Percentiles rank a stretch among this genome's conserved stretches.
phyloP scores from a whole-genome alignment of 305 asterid genomes.

The Fraxinus velutina region DNA sequence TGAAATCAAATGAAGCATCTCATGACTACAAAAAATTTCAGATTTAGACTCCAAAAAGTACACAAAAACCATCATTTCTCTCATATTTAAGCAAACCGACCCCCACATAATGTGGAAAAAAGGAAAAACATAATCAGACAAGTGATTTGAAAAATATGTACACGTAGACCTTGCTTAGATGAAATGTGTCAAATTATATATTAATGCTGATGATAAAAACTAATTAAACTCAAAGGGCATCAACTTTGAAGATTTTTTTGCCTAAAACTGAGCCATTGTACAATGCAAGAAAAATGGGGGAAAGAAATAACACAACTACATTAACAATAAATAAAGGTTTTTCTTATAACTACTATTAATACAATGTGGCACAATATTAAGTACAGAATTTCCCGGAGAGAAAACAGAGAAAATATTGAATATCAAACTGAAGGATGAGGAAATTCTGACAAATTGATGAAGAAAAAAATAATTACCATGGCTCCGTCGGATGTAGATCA shows the following conservation, averaged over 20 bases:
- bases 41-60: background rate
- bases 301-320: background rate
- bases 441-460: background rate
- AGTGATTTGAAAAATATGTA: background rate
- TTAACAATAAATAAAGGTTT: background rate
- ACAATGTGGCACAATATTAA: background rate
- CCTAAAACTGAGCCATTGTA: background rate
- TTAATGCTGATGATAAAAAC: constrained; percentile 2
- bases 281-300: background rate
- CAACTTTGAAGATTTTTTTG: background rate
- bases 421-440: background rate
- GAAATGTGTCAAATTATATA: constrained; percentile 1
- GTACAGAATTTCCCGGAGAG: background rate
- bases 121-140: constrained; percentile 5
- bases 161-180: background rate
- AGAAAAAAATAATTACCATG: constrained; percentile 49
- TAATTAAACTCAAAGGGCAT: constrained; percentile 1
- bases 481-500: constrained; percentile 83
- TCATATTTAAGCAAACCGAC: constrained; percentile 7
- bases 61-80: background rate
- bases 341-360: background rate
- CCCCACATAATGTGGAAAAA: constrained; percentile 1
- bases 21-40: constrained; percentile 8
- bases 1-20: constrained; percentile 20
- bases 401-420: background rate